These are phyloP conservation scores for Gentiana macrophylla DNA, from an alignment of 257 asterid genomes.

Conservation along the genomic window DNA sequence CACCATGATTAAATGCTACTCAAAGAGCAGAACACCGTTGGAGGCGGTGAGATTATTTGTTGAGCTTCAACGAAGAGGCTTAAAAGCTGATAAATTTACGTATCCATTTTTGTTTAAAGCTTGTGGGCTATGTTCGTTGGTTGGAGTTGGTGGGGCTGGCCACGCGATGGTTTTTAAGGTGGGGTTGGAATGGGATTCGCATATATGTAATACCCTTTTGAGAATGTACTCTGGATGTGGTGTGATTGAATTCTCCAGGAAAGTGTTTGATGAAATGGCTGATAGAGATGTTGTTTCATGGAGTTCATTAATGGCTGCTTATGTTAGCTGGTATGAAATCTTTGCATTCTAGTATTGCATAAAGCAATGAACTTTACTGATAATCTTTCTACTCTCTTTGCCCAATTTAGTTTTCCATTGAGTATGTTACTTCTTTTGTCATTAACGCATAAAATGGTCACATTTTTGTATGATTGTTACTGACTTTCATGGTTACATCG, in stretches of 20 bases:
- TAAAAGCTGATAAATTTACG: constrained; percentile 36
- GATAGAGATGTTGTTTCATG: constrained; percentile 59
- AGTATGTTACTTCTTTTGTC: not conserved
- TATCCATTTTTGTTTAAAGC: constrained; percentile 57
- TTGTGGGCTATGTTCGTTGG: constrained; percentile 50
- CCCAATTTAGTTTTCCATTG: not conserved
- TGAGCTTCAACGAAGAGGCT: constrained; percentile 17
- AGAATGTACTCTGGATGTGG: constrained; percentile 41
- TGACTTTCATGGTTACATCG: no score
- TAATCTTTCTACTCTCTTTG: not conserved
- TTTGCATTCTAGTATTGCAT: not conserved
- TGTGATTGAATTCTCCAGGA: constrained; percentile 20
- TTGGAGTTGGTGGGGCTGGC: constrained; percentile 40
- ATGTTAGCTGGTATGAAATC: constrained; percentile 45
- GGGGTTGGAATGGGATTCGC: constrained; percentile 37
- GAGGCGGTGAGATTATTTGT: constrained; percentile 35
- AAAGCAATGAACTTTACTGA: no score
- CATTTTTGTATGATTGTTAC: no score
- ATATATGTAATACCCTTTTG: constrained; percentile 44
- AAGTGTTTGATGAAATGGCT: constrained; percentile 57
- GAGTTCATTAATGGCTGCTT: constrained; percentile 71
- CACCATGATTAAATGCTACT: constrained; percentile 41
- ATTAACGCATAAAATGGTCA: no score
- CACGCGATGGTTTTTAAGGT: constrained; percentile 41
- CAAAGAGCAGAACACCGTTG: constrained; percentile 30